A percentile compares a stretch with the other conserved stretches of the same genome.
Evolutionary conservation across 2,329 filamentous ascomycete species (phyloP).

Genomic region (Colletotrichum liaoningense): DNA sequence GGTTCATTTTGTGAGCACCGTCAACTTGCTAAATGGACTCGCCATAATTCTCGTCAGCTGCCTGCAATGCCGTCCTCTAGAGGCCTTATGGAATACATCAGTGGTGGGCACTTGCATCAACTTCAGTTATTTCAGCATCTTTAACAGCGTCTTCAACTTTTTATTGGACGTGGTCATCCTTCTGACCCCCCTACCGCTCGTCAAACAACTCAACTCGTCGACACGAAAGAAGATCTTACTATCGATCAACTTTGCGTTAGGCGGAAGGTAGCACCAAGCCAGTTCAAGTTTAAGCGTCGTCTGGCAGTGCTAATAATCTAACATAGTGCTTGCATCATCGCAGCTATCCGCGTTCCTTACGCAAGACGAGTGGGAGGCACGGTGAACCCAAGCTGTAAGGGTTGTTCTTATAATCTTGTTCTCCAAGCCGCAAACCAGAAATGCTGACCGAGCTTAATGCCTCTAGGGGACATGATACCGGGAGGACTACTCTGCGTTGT

Average conservation of each 20-base stretch:
- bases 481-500: slow-evolving; percentile 18
- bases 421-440: no score
- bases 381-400: slow-evolving; percentile 18
- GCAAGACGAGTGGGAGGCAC: slow-evolving; percentile 16
- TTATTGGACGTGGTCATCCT: slow-evolving; percentile 13
- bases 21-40: slow-evolving; percentile 16
- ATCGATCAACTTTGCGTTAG: slow-evolving; percentile 20
- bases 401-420: no score
- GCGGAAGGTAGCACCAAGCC: slow-evolving; percentile 1
- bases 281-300: neutral
- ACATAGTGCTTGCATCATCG: slow-evolving; percentile 14
- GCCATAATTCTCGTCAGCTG: slow-evolving; percentile 24
- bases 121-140: slow-evolving; percentile 24
- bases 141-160: slow-evolving; percentile 26
- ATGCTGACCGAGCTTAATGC: neutral
- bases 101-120: slow-evolving; percentile 12
- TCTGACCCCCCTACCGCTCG: slow-evolving; percentile 11
- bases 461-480: slow-evolving; percentile 19
- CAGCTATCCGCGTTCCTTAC: slow-evolving; percentile 16
- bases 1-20: slow-evolving; percentile 14
- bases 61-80: slow-evolving; percentile 15
- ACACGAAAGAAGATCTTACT: slow-evolving; percentile 10
- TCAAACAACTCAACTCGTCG: slow-evolving; percentile 11
- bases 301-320: neutral
- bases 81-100: neutral